Conservation (phyloP, 2,329 filamentous ascomycete species). For the Cladosporium austrohemisphaericum region DNA sequence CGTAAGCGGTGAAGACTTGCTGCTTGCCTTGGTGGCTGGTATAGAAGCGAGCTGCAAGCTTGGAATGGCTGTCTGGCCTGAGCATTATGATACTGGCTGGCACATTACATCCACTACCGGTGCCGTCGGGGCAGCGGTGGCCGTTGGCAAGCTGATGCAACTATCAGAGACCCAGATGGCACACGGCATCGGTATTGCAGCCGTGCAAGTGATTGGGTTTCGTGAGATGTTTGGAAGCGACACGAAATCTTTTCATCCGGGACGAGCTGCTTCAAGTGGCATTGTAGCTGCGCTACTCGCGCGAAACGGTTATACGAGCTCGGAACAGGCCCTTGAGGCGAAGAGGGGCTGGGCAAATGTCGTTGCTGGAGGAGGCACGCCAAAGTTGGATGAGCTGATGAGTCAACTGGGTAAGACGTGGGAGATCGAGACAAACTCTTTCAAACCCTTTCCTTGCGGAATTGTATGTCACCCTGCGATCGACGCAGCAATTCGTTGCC, state of each 20-base stretch:
- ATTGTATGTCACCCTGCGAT: constrained; percentile 57
- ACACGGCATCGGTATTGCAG: constrained; percentile 52
- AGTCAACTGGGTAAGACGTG: constrained; percentile 39
- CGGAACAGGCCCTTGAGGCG: constrained; percentile 47
- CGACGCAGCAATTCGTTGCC: constrained; percentile 36
- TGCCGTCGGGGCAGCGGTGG: constrained; percentile 52
- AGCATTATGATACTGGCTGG: constrained; percentile 56
- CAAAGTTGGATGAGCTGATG: constrained; percentile 40
- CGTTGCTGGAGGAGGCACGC: constrained; percentile 39
- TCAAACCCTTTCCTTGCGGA: constrained; percentile 57
- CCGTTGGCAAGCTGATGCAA: constrained; percentile 47
- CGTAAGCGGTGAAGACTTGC: constrained; percentile 45
- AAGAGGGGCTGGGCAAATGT: constrained; percentile 54
- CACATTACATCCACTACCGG: constrained; percentile 54
- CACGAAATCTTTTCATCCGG: constrained; percentile 55
- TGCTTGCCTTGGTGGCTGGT: constrained; percentile 51
- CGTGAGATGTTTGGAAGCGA: constrained; percentile 55
- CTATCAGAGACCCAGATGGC: constrained; percentile 40
- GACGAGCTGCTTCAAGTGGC: constrained; percentile 52
- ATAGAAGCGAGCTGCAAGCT: constrained; percentile 53
- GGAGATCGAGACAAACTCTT: constrained; percentile 53
- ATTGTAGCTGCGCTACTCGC: constrained; percentile 48
- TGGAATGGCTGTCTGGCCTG: constrained; percentile 50
- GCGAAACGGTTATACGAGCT: constrained; percentile 48
- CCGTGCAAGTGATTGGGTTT: constrained; percentile 52